Base-by-base conservation (phyloP, 768 basidiomycete species). In the Suillus lakei region DNA sequence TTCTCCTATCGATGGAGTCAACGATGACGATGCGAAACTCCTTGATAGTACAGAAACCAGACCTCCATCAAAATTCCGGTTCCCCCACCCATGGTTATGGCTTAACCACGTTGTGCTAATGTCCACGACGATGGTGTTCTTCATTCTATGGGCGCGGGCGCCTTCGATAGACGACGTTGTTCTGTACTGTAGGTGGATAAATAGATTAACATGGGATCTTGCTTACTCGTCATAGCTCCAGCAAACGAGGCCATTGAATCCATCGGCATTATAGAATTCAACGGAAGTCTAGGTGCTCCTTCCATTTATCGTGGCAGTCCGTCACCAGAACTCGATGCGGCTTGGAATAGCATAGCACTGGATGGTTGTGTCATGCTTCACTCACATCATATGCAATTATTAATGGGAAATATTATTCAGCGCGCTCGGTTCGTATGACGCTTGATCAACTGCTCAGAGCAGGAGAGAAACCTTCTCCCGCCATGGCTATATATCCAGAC, bases 171-270 rank as follows among this genome's bases (percentile, higher is more conserved):
- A 53, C 3, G 51, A 30, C 30, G 5, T 32, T 1, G 9, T 30
- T 30, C 2, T 53, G 8, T 53, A 30, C 28, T 53, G 51, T 53
- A 18, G 28, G 51, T 51, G 18, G 16, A 30, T 18, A 4, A 2
- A 18, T 10, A 18, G 28, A 16, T 51, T 15, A 9, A 28, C 7
- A 28, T 28, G 5, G 16, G 28, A 51, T 18, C 28, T 10, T 53
- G 16, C 51, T 53, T 30, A 53, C 28, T 10, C 8, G 51, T 53
- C 28, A 10, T 36, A 69, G 66, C 61, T 5, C 66, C 68, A n/a
- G 68, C 64, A 15, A 65, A 63, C 15, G 61, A 55, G 28, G 66
- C 61, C 21, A 32, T 67, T 8, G 66, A 69, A 62, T 67, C 61
- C 46, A 30, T 67, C 18, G 34, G 61, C n/a, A 34, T 54, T 18